Base-by-base conservation (phyloP, 768 basidiomycete genomes). In the Tricholoma sp. region DNA sequence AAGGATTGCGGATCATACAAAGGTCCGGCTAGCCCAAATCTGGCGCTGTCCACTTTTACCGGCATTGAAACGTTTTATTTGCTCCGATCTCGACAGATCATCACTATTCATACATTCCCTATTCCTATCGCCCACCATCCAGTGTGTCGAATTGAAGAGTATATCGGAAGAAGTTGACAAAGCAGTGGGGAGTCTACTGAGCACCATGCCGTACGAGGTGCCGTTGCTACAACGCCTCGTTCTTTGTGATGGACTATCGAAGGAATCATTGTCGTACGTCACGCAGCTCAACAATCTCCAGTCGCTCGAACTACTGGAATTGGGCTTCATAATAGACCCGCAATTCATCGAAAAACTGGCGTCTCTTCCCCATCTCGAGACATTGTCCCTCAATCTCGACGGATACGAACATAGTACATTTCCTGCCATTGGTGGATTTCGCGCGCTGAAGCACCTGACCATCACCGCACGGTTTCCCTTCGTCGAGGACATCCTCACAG, bases 161-260 rank as follows among this genome's bases (percentile, higher is more conserved):
- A 6, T 44, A 8, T 10, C 52, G 15, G 52, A 50, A 15, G 24
- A 31, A 6, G 47, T 50, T 13, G 55, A 56, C 33, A 18, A 42
- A 49, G 50, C 55, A 5, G 33, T 59, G 18, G 58, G 55, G 13
- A 53, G 50, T n/a, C 34, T 59, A 9, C 45, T 59, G 15, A 51
- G 55, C 9, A 50, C 50, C 9, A 32, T 59, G 13, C 33, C 36
- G 9, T 51, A 52, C 32, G 51, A 54, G 31, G 45, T 50, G 13
- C 56, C 52, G 8, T 10, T 18, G 9, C 34, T 60, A 13, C 47
- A 49, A 9, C 52, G 31, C 18, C 59, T 55, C 15, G 9, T 49
- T 9, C 33, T 55, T 18, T 32, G 34, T 12, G 54, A 45, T 17
- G 13, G 15, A 34, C 15, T 55, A 17, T 36, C 44, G 24, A 8